A percentile compares a stretch with the other conserved stretches of the same genome.
These are phyloP conservation scores for Aspergillus ochraceus DNA, from an alignment of 2,329 filamentous ascomycete genomes.

Conservation along the genomic window DNA sequence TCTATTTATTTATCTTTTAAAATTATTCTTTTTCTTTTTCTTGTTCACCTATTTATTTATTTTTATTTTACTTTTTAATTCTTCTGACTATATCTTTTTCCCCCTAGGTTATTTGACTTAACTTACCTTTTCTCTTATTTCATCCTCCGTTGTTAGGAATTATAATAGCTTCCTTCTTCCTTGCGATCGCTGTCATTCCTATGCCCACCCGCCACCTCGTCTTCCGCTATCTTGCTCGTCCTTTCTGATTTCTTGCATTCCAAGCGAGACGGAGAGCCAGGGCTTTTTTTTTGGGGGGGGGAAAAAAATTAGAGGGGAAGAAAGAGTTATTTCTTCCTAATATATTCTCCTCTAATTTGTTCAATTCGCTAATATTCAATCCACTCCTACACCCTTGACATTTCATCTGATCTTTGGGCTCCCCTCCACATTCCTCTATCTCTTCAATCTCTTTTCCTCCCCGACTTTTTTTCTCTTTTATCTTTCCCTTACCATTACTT, in stretches of 20 bases:
- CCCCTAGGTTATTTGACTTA: conserved; percentile 1
- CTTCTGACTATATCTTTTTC: conserved; percentile 3
- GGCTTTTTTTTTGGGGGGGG: background rate
- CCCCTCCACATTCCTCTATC: conserved; percentile 1
- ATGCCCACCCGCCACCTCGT: conserved; percentile 17
- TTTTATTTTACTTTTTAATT: conserved; percentile 10
- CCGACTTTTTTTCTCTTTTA: background rate
- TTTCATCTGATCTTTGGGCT: conserved; percentile 2
- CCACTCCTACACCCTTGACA: conserved; percentile 10
- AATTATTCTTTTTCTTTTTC: conserved; percentile 8
- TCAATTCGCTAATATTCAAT: conserved; percentile 2
- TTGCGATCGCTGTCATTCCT: conserved; percentile 16
- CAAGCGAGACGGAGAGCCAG: conserved; percentile 3
- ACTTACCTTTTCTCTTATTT: conserved; percentile 5
- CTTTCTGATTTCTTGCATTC: conserved; percentile 13
- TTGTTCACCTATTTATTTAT: conserved; percentile 7
- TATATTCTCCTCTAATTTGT: conserved; percentile 6
- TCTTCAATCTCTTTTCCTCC: background rate
- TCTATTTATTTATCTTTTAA: conserved; percentile 4
- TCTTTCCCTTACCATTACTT: background rate
- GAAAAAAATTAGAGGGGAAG: conserved; percentile 1
- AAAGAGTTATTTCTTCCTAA: background rate
- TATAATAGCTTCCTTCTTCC: conserved; percentile 13
- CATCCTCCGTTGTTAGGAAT: conserved; percentile 2
- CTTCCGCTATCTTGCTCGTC: conserved; percentile 14